Conservation (phyloP, 73 alveolate species). For the Stentor roeselii region DNA sequence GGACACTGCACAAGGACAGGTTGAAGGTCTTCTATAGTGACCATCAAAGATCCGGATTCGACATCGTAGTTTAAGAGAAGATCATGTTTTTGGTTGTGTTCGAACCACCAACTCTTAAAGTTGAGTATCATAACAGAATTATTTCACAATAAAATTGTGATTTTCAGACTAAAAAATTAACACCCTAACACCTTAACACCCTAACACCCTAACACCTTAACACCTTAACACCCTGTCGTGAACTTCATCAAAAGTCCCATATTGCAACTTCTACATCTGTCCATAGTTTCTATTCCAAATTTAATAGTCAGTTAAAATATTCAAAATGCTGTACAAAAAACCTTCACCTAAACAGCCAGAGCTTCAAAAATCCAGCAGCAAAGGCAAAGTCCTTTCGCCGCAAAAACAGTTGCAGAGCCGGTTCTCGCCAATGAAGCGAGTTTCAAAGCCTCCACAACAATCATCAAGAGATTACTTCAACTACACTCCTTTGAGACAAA, state of each 20-base stretch:
- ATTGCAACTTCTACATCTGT: not conserved
- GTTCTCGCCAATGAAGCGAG: not conserved
- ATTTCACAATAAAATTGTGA: too few species aligned
- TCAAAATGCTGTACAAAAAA: not conserved
- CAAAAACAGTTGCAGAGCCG: not conserved
- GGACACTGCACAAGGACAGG: not conserved
- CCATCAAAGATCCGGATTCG: not conserved
- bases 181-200: too few species aligned
- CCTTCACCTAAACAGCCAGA: not conserved
- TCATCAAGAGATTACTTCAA: not conserved
- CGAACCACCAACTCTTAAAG: slow-evolving; percentile 22
- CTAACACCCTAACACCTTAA: too few species aligned
- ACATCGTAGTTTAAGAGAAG: not conserved
- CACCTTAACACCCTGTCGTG: too few species aligned
- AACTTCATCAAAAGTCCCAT: too few species aligned
- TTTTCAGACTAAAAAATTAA: too few species aligned
- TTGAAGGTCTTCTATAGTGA: not conserved
- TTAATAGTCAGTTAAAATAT: not conserved
- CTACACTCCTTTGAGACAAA: slow-evolving; percentile 4
- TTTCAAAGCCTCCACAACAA: not conserved
- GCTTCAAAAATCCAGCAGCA: not conserved
- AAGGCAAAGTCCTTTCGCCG: not conserved
- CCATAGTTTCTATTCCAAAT: not conserved
- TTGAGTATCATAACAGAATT: not conserved
- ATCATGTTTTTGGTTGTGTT: not conserved